Conservation (phyloP, 768 basidiomycete species). For the Dacryopinax primogenitus region DNA sequence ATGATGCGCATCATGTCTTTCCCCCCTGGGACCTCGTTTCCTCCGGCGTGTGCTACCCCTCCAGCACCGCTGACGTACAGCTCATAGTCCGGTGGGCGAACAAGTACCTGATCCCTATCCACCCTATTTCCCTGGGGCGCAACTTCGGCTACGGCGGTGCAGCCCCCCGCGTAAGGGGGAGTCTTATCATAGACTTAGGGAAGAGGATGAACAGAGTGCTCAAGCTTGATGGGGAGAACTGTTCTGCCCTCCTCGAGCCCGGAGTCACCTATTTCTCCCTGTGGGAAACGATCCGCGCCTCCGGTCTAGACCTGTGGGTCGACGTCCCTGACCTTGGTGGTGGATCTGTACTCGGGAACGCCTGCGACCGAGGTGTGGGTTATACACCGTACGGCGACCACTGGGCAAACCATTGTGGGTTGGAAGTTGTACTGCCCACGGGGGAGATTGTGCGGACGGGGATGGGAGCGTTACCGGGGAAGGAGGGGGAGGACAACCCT, state of each 20-base stretch:
- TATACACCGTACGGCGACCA: slow-evolving; percentile 18
- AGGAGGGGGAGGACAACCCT: slow-evolving; percentile 6
- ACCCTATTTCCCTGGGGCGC: slow-evolving; percentile 15
- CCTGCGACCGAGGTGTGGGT: neutral
- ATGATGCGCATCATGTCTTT: neutral
- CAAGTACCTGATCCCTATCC: slow-evolving; percentile 15
- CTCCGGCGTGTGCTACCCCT: slow-evolving; percentile 13
- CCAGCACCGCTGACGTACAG: slow-evolving; percentile 8
- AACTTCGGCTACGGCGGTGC: slow-evolving; percentile 19
- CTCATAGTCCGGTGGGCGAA: slow-evolving; percentile 17
- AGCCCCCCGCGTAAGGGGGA: slow-evolving; percentile 16
- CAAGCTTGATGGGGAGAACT: slow-evolving; percentile 14
- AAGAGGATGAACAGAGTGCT: slow-evolving; percentile 17
- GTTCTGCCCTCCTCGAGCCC: slow-evolving; percentile 14
- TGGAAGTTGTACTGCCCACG: slow-evolving; percentile 18
- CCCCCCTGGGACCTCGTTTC: neutral
- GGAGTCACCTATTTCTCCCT: slow-evolving; percentile 18
- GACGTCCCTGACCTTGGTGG: slow-evolving; percentile 17
- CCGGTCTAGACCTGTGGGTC: slow-evolving; percentile 14
- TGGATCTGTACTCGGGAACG: slow-evolving; percentile 13
- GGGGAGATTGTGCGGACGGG: slow-evolving; percentile 18
- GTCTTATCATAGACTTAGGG: slow-evolving; percentile 10
- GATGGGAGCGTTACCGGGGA: slow-evolving; percentile 16
- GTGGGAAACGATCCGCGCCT: slow-evolving; percentile 13
- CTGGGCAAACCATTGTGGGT: slow-evolving; percentile 15